Evolutionary conservation across 1,284 basidiomycete species (phyloP), one percentile per base, ranked within the genome.

Genomic region (Cutaneotrichosporon mucoides): DNA sequence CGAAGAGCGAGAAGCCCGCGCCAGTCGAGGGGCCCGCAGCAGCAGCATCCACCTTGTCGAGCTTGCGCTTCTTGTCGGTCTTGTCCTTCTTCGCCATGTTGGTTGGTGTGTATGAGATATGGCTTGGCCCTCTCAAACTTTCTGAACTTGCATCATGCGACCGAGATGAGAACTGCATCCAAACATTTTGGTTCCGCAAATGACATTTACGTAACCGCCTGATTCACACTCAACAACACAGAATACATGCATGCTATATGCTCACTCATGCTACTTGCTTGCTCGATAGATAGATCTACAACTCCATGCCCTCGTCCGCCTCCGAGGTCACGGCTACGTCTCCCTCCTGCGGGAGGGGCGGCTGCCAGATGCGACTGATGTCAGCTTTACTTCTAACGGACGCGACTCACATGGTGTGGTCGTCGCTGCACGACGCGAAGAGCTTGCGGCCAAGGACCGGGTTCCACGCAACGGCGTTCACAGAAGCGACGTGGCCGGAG

Each of bases 391-490:
- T 8, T 40, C n/a, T 8, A 41, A 6, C 24, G 5, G 5, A 6
- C 37, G 9, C 33, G 12, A 73, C 75, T 66, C 62, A 76, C 72
- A 95, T 85, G 4, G 87, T 89, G 57, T 79, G 79, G 77, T 95
- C 92, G 74, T 95, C 92, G 53, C 90, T 91, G 76, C 91, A 93
- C 43, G 88, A 90, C 35, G 95, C 95, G 78, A 99, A 95, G 84
- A 98, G 90, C 60, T 85, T 84, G 67, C 87, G 83, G 64, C 90
- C 86, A 61, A 81, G 82, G 33, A 74, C 71, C 0, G 92, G 92
- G 77, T 97, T 95, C 96, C 96, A 99, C 12, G 92, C 89, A 9
- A 99, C 93, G 15, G 88, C 88, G 76, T 98, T 99, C 61, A 99
- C 94, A 60, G 88, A 89, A 42, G 92, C 92, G 53, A 79, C 76